A percentile compares a stretch with the other conserved stretches of the same genome.
Conservation (phyloP, 1,284 basidiomycete species). For the Vanrija pseudolonga region DNA sequence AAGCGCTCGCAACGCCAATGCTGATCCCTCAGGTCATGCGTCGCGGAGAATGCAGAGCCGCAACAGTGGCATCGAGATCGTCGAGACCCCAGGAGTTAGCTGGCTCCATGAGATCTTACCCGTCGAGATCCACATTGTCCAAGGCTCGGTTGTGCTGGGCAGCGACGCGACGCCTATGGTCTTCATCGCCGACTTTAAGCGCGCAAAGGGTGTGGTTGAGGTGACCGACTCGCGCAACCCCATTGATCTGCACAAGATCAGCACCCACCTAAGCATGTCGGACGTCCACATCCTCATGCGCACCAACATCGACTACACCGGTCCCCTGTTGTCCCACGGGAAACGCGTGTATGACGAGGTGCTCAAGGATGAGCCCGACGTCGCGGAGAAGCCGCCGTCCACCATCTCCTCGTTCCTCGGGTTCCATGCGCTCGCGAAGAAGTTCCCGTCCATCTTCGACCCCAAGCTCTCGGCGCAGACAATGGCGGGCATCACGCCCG, state of each 20-base stretch:
- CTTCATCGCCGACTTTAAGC: constrained; percentile 71
- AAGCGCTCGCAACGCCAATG: neutral
- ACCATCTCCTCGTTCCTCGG: constrained; percentile 32
- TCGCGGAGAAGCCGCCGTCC: constrained; percentile 36
- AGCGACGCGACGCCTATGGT: constrained; percentile 78
- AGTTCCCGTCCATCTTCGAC: constrained; percentile 37
- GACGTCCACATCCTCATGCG: constrained; percentile 64
- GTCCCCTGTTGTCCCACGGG: constrained; percentile 64
- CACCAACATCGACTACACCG: constrained; percentile 71
- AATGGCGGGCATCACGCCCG: constrained; percentile 33
- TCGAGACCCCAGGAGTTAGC: constrained; percentile 19
- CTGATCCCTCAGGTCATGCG: neutral
- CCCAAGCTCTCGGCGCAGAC: constrained; percentile 37
- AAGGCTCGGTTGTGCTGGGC: constrained; percentile 73
- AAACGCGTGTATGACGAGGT: constrained; percentile 61
- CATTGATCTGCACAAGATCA: constrained; percentile 74
- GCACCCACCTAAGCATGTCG: constrained; percentile 66
- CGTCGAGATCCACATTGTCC: constrained; percentile 66
- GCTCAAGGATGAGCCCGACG: constrained; percentile 48
- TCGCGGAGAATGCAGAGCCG: neutral
- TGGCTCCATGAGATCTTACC: constrained; percentile 69
- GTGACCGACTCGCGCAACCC: constrained; percentile 70
- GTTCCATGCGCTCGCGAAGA: constrained; percentile 37
- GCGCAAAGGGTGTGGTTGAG: constrained; percentile 70
- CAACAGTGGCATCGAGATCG: neutral